Evolutionary conservation across 306 rosid genomes (phyloP).

Genomic region (Quercus engelmannii): DNA sequence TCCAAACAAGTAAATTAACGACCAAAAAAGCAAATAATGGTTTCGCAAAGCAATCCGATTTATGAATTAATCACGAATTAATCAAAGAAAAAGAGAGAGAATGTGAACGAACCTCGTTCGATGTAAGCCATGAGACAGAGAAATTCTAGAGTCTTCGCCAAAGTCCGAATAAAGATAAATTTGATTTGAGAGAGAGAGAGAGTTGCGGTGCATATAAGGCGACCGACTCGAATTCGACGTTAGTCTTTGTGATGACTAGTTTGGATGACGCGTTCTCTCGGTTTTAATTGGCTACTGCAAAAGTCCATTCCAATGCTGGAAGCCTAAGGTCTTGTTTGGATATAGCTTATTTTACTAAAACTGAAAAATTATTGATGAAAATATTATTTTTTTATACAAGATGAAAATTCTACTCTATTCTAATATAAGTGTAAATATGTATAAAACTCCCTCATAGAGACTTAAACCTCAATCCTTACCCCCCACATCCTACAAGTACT

Average conservation of each 20-base stretch:
- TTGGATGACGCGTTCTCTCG: neutral
- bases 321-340: neutral
- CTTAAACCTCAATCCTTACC: no score
- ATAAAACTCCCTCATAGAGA: no score
- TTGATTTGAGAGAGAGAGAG: neutral
- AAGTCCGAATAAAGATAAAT: neutral
- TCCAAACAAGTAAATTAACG: neutral
- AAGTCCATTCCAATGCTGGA: no score
- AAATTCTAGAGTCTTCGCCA: slow-evolving; percentile 18
- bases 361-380: no score
- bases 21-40: neutral
- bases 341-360: no score
- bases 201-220: neutral
- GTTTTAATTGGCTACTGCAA: slow-evolving; percentile 17
- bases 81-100: neutral
- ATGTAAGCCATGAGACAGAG: slow-evolving; percentile 44
- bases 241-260: neutral
- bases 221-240: neutral
- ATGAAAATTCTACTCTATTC: no score
- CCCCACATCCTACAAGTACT: no score
- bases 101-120: slow-evolving; percentile 40
- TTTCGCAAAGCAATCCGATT: neutral
- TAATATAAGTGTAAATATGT: no score
- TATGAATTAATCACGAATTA: neutral
- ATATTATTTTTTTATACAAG: no score